A percentile compares a stretch with the other conserved stretches of the same genome.
Conservation (phyloP, 768 basidiomycete species). For the Lactarius vividus region DNA sequence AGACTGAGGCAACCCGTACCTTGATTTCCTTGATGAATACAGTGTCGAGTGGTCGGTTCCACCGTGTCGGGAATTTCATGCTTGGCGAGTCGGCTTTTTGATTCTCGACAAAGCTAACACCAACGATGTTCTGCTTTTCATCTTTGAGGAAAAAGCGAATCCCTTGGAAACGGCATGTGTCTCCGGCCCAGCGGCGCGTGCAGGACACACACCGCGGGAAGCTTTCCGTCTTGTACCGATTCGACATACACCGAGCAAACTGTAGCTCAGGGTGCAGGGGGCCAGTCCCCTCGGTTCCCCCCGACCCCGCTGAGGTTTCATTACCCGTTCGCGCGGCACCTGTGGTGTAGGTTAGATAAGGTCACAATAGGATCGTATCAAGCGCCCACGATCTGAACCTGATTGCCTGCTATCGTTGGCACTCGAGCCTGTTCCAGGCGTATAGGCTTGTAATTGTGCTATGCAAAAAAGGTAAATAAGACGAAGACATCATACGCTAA, state of each 20-base stretch:
- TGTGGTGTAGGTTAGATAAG: conserved; percentile 15
- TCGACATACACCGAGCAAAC: conserved; percentile 82
- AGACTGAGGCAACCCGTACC: conserved; percentile 39
- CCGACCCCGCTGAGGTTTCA: conserved; percentile 32
- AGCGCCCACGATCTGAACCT: conserved; percentile 22
- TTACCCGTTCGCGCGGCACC: conserved; percentile 35
- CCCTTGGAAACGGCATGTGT: conserved; percentile 85
- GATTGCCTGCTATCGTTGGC: conserved; percentile 9
- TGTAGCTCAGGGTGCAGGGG: conserved; percentile 65
- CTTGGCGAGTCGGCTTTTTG: conserved; percentile 54
- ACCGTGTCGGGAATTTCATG: conserved; percentile 62
- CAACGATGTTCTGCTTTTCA: conserved; percentile 52
- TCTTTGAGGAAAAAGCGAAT: conserved; percentile 77
- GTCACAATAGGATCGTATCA: background rate
- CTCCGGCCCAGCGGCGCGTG: conserved; percentile 83
- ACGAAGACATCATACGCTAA: conserved; percentile 11
- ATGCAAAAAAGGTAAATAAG: conserved; percentile 26
- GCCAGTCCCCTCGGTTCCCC: conserved; percentile 32
- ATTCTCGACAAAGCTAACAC: conserved; percentile 67
- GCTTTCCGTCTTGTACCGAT: conserved; percentile 64
- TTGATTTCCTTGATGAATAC: conserved; percentile 58
- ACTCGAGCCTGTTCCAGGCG: conserved; percentile 13
- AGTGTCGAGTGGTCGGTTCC: conserved; percentile 58
- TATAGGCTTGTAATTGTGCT: conserved; percentile 40
- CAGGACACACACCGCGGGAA: conserved; percentile 83